A percentile compares a stretch with the other conserved stretches of the same genome.
phyloP scores from a whole-genome alignment of 2,329 filamentous ascomycete species.

The Stemphylium lycopersici region DNA sequence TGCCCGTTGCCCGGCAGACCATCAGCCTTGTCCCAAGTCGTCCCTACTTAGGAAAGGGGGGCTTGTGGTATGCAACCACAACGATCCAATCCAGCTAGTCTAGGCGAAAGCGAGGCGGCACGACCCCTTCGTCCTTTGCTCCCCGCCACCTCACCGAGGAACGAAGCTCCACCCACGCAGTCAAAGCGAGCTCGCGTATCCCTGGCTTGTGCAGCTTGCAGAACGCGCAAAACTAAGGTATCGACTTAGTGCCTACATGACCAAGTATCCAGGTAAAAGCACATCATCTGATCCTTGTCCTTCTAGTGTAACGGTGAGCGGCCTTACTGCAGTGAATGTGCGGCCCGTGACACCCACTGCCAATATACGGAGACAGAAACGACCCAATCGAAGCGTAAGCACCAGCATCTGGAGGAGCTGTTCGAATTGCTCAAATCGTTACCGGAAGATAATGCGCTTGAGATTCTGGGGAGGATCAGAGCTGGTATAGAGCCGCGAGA shows the following conservation, averaged over 20 bases:
- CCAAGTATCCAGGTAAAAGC: background rate
- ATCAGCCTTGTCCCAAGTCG: background rate
- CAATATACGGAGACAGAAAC: slow-evolving; percentile 24
- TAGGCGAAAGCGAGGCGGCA: slow-evolving; percentile 4
- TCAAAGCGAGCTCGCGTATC: slow-evolving; percentile 22
- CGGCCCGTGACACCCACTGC: slow-evolving; percentile 17
- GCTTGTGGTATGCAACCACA: slow-evolving; percentile 7
- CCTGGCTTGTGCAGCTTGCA: slow-evolving; percentile 25
- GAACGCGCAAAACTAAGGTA: slow-evolving; percentile 29
- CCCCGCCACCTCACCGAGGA: slow-evolving; percentile 15
- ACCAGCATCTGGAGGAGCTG: slow-evolving; percentile 20
- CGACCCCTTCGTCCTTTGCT: slow-evolving; percentile 21
- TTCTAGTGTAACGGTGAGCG: slow-evolving; percentile 25
- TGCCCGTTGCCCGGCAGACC: background rate
- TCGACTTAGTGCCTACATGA: background rate
- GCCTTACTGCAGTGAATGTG: slow-evolving; percentile 24
- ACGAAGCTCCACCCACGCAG: slow-evolving; percentile 5
- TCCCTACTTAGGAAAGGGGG: background rate
- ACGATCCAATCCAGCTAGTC: slow-evolving; percentile 1
- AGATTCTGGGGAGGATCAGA: slow-evolving; percentile 19
- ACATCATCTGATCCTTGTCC: background rate
- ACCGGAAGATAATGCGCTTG: slow-evolving; percentile 14
- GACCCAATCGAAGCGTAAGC: slow-evolving; percentile 20
- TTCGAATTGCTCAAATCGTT: slow-evolving; percentile 21
- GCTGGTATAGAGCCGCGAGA: slow-evolving; percentile 21